Evolutionary conservation across 2,329 filamentous ascomycete species (phyloP).

Genomic region (Zalaria sp.): DNA sequence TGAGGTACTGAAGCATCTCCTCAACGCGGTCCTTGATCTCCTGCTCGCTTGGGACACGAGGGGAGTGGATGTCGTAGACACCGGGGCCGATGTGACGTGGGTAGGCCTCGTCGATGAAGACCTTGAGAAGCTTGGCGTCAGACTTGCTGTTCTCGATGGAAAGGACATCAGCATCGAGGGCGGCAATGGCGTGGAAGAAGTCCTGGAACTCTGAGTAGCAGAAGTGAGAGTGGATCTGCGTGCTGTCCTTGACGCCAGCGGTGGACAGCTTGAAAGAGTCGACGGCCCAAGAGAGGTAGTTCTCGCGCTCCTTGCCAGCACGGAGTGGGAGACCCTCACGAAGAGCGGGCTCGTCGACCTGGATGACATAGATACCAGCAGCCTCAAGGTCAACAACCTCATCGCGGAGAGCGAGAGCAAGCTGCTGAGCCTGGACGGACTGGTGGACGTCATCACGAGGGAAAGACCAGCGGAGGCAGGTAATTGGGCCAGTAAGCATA

Average conservation of each 20-base stretch:
- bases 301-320: conserved; percentile 82
- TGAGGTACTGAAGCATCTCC: conserved; percentile 94
- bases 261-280: conserved; percentile 95
- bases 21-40: conserved; percentile 97
- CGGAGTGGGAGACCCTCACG: conserved; percentile 98
- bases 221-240: conserved; percentile 99
- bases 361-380: conserved; percentile 93
- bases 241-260: conserved; percentile 83
- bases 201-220: conserved; percentile 99
- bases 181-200: conserved; percentile 99
- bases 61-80: conserved; percentile 99
- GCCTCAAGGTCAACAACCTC: conserved; percentile 97
- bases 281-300: conserved; percentile 95
- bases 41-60: conserved; percentile 89
- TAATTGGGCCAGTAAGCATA: conserved; percentile 98
- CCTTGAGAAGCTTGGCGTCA: conserved; percentile 95
- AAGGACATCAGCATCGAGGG: conserved; percentile 93
- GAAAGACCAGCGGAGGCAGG: conserved; percentile 98
- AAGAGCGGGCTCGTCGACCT: conserved; percentile 97
- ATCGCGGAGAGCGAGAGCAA: conserved; percentile 93
- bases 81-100: conserved; percentile 96
- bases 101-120: conserved; percentile 95
- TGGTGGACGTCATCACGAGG: conserved; percentile 99
- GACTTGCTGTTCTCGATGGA: conserved; percentile 99
- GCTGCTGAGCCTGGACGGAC: conserved; percentile 96